phyloP scores from a whole-genome alignment of 352 stramenopile genomes.

The Pythium aquatile region DNA sequence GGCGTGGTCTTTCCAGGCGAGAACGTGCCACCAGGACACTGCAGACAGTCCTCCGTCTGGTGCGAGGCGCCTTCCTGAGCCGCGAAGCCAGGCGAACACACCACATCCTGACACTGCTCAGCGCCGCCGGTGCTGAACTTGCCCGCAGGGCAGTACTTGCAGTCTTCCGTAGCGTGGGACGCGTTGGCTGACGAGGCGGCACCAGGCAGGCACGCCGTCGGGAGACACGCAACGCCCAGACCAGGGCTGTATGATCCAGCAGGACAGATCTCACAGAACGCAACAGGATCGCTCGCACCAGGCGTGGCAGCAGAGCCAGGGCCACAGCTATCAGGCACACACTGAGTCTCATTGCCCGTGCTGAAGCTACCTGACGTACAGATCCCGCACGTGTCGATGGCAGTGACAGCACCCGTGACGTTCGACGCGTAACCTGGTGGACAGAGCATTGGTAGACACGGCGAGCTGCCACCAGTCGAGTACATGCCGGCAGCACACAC shows the following conservation, averaged over 20 bases:
- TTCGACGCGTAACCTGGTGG: constrained; percentile 30
- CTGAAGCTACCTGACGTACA: constrained; percentile 35
- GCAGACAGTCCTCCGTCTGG: constrained; percentile 32
- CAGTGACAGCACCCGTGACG: constrained; percentile 17
- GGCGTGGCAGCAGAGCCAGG: constrained; percentile 29
- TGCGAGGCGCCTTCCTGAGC: constrained; percentile 32
- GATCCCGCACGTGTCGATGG: constrained; percentile 28
- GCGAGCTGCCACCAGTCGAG: constrained; percentile 33
- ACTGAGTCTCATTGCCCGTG: constrained; percentile 38
- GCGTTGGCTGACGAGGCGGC: constrained; percentile 30
- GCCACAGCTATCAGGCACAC: constrained; percentile 29
- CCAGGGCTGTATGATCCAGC: constrained; percentile 38
- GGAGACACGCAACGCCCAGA: constrained; percentile 27
- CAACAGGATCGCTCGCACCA: constrained; percentile 30
- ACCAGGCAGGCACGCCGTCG: constrained; percentile 29
- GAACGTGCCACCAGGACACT: constrained; percentile 36
- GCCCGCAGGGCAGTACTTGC: constrained; percentile 29
- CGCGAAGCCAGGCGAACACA: constrained; percentile 33
- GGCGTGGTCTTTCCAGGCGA: constrained; percentile 28
- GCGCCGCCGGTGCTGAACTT: constrained; percentile 34
- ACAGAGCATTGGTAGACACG: constrained; percentile 36
- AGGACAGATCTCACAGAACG: constrained; percentile 33
- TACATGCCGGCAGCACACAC: constrained; percentile 34
- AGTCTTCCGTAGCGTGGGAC: constrained; percentile 30
- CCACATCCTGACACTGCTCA: constrained; percentile 29